Base-by-base conservation (phyloP, 2,329 filamentous ascomycete species). In the Aspergillus piperis region DNA sequence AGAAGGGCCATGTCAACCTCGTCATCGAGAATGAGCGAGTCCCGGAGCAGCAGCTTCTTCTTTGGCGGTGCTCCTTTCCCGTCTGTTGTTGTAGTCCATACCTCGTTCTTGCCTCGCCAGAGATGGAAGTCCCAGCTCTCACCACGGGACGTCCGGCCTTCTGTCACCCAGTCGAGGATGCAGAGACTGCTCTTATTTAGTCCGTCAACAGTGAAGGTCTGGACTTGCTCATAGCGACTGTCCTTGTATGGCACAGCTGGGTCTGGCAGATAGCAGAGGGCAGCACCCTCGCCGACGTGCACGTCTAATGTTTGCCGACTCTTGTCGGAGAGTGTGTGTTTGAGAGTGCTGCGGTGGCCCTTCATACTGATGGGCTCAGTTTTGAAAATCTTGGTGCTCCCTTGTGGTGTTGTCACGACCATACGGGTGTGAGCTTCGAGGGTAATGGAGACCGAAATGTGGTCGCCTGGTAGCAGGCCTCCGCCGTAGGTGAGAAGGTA, bases 351-450 rank as follows among this genome's bases (percentile, higher is more conserved):
- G 10, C 64, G 66, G 30, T 68, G 68, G 13, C 68, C 69, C 57
- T 70, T 71, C 54, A 68, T 60, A 54, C 50, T 62, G 42, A 58
- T 65, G 21, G 68, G 66, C 15, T 51, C 85, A 75, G 92, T 90
- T 73, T 95, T 96, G 84, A 96, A 98, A 68, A 99, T 88, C 79
- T 98, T 99, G 62, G 95, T 98, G 77, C 92, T 92, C 55, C 94
- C 94, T 80, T 88, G 85, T 0, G 84, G 80, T 0, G 81, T 83
- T n/a, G 79, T 78, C 32, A 81, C 86, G 8, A 85, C 78, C 57
- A 97, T 84, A 62, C 87, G 88, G 4, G 91, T 88, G 2, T 80
- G 77, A 2, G 82, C 68, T 10, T 86, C 84, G 51, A 96, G 81
- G 8, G 84, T 82, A 62, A 96, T 84, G 19, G 82, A 80, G 25